Evolutionary conservation across 2,329 filamentous ascomycete genomes (phyloP).

Genomic region (Verticillium zaregamsianum): DNA sequence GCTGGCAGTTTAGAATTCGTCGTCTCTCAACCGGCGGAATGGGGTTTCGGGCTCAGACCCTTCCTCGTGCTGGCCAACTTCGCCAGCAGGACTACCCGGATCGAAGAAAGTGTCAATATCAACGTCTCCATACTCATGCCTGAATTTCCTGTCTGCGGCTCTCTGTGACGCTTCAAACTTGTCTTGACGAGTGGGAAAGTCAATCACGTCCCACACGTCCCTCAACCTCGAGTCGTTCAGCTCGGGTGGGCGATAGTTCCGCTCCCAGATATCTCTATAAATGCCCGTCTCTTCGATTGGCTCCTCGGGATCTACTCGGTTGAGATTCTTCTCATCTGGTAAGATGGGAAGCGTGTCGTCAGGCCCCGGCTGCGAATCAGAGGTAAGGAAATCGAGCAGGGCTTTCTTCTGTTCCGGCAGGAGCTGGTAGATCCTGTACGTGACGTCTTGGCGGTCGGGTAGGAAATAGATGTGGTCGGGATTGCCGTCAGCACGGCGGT

Average conservation of each 20-base stretch:
- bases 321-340: background rate
- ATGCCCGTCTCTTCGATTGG: constrained; percentile 9
- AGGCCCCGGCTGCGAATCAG: background rate
- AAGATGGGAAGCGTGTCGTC: background rate
- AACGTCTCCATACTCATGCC: too few relatives aligned
- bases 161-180: too few relatives aligned
- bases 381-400: constrained; percentile 16
- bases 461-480: constrained; percentile 17
- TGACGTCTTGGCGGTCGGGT: constrained; percentile 9
- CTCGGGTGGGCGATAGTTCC: background rate
- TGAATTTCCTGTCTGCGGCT: too few relatives aligned
- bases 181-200: too few relatives aligned
- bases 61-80: too few relatives aligned
- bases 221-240: too few relatives aligned
- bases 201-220: too few relatives aligned
- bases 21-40: too few relatives aligned
- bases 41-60: too few relatives aligned
- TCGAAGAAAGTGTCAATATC: too few relatives aligned
- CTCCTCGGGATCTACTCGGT: constrained; percentile 11
- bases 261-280: constrained; percentile 14
- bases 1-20: too few relatives aligned
- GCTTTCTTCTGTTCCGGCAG: constrained; percentile 16
- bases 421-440: constrained; percentile 19
- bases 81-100: too few relatives aligned
- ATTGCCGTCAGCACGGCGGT: constrained; percentile 8